These are phyloP conservation scores for Kodamaea sp. DNA, from an alignment of 1,139 yeast species.

Conservation along the genomic window DNA sequence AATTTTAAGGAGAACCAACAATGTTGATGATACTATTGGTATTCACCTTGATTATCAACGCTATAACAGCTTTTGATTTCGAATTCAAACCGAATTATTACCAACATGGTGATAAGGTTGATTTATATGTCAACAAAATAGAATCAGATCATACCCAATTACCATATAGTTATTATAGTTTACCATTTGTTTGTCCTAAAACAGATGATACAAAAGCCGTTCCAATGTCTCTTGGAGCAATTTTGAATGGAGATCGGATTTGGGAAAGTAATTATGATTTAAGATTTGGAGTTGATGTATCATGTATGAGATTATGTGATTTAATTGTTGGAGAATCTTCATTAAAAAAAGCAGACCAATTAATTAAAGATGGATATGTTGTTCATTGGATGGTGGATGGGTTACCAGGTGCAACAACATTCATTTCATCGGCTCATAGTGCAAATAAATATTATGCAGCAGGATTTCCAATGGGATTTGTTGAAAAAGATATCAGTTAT, in stretches of 20 bases:
- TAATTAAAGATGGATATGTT: conserved; percentile 68
- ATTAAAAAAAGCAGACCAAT: conserved; percentile 52
- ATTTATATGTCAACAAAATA: conserved; percentile 70
- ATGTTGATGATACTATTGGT: conserved; percentile 3
- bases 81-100: conserved; percentile 26
- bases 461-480: conserved; percentile 82
- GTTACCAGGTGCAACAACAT: conserved; percentile 86
- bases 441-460: conserved; percentile 71
- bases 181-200: conserved; percentile 81
- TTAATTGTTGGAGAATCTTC: conserved; percentile 50
- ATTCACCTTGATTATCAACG: conserved; percentile 1
- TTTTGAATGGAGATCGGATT: conserved; percentile 75
- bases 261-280: conserved; percentile 71
- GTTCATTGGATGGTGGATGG: conserved; percentile 85
- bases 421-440: conserved; percentile 52
- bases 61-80: conserved; percentile 9
- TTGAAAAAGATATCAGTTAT: conserved; percentile 52
- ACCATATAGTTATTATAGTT: conserved; percentile 74
- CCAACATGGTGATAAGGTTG: conserved; percentile 58
- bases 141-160: conserved; percentile 73
- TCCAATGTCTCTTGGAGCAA: conserved; percentile 71
- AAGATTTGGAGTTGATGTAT: conserved; percentile 56
- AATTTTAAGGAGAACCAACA: no score
- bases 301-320: conserved; percentile 68
- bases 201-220: conserved; percentile 51